A percentile compares a stretch with the other conserved stretches of the same genome.
Conservation (phyloP, 305 asterid genomes). For the Stenogyne calaminthoides region DNA sequence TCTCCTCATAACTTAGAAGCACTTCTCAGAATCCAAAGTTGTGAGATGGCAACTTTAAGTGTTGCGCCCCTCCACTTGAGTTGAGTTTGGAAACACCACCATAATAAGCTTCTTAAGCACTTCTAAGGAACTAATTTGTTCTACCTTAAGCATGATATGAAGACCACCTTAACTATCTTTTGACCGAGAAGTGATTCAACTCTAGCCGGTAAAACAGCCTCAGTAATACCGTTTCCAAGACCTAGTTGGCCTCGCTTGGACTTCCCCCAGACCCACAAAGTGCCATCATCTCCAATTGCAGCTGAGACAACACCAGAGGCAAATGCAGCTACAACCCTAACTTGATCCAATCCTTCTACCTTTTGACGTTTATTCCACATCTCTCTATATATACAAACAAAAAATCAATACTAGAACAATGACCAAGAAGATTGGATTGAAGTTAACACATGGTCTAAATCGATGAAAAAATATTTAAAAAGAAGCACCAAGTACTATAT, state of each 20-base stretch:
- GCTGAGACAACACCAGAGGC: conserved; percentile 89
- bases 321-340: conserved; percentile 59
- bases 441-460: background rate
- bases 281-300: conserved; percentile 81
- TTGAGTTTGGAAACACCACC: too few relatives aligned
- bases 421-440: background rate
- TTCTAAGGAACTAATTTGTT: conserved; percentile 27
- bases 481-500: background rate
- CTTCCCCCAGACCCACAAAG: conserved; percentile 95
- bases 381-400: conserved; percentile 47
- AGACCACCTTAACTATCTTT: conserved; percentile 83
- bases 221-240: conserved; percentile 58
- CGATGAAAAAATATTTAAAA: background rate
- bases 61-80: too few relatives aligned
- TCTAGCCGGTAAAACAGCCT: conserved; percentile 64
- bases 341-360: conserved; percentile 69
- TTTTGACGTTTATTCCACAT: conserved; percentile 68
- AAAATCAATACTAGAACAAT: background rate
- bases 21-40: too few relatives aligned
- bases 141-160: conserved; percentile 56
- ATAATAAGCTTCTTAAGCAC: background rate
- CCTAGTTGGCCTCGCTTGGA: conserved; percentile 97
- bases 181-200: conserved; percentile 73
- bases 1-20: too few relatives aligned
- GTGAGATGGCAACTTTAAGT: too few relatives aligned